phyloP scores from a whole-genome alignment of 306 rosid species.

The Trifolium repens region DNA sequence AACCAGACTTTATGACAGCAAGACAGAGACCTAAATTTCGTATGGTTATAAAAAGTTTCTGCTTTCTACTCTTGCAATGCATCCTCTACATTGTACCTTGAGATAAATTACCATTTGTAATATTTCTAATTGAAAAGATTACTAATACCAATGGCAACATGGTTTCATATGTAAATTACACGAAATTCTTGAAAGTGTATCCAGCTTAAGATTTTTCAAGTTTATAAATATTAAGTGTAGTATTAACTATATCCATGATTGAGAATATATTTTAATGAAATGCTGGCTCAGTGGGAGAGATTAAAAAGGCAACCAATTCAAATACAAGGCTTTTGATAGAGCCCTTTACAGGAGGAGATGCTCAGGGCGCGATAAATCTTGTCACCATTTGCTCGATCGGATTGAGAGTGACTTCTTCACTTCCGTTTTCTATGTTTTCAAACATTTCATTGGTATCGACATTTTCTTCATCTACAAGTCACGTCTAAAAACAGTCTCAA shows the following conservation, averaged over 20 bases:
- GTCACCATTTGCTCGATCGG: too few relatives aligned
- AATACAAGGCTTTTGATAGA: too few relatives aligned
- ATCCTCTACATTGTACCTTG: constrained; percentile 27
- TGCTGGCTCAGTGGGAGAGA: too few relatives aligned
- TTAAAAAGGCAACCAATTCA: too few relatives aligned
- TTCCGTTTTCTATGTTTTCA: too few relatives aligned
- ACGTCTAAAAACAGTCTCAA: too few relatives aligned
- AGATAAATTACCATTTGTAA: constrained; percentile 14
- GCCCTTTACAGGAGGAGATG: too few relatives aligned
- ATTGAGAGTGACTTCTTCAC: too few relatives aligned
- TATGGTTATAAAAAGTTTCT: background rate
- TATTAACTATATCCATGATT: constrained; percentile 12
- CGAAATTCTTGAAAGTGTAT: constrained; percentile 13
- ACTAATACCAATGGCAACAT: constrained; percentile 5
- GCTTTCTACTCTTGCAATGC: constrained; percentile 15
- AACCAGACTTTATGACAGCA: background rate
- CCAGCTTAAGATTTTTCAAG: background rate
- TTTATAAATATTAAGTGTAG: background rate
- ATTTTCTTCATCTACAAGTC: too few relatives aligned
- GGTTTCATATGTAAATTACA: constrained; percentile 47
- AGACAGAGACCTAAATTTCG: background rate
- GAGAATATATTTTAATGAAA: background rate
- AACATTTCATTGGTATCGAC: too few relatives aligned
- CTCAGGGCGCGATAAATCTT: too few relatives aligned
- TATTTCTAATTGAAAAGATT: constrained; percentile 10